These are phyloP conservation scores for Plicaturopsis crispa DNA, from an alignment of 768 basidiomycete species.

Conservation along the genomic window DNA sequence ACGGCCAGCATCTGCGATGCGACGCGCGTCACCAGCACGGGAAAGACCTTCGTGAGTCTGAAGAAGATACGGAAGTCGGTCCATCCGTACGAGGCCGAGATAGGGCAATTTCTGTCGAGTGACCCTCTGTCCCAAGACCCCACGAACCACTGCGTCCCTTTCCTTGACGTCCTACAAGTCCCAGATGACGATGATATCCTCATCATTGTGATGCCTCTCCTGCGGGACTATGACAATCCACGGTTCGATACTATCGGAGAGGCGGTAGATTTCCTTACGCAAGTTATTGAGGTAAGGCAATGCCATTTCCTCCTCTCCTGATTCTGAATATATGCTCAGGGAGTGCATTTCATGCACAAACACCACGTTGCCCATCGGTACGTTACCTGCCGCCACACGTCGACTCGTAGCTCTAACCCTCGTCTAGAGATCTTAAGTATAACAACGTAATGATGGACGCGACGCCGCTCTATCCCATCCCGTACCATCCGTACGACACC, in stretches of 20 bases:
- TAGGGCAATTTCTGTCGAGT: conserved; percentile 9
- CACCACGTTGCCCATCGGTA: conserved; percentile 19
- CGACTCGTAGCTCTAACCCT: background rate
- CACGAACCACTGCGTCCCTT: conserved; percentile 8
- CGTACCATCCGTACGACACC: conserved; percentile 16
- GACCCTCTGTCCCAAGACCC: conserved; percentile 8
- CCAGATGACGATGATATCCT: conserved; percentile 2
- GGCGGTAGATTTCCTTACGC: conserved; percentile 7
- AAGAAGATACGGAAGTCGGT: conserved; percentile 1
- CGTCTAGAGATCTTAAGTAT: background rate
- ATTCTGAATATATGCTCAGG: conserved; percentile 14
- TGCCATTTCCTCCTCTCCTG: background rate
- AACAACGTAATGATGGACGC: conserved; percentile 20
- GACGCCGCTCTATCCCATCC: conserved; percentile 12
- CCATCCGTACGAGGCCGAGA: conserved; percentile 12
- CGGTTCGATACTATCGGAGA: conserved; percentile 10
- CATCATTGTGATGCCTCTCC: conserved; percentile 12
- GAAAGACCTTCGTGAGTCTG: background rate
- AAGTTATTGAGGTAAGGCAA: conserved; percentile 10
- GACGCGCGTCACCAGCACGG: conserved; percentile 4
- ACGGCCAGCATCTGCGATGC: conserved; percentile 4
- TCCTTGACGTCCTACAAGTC: conserved; percentile 9
- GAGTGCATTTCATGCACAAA: conserved; percentile 24
- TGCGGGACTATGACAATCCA: conserved; percentile 4
- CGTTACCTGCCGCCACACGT: background rate